Base-by-base conservation (phyloP, 2,329 filamentous ascomycete genomes). In the Trichoderma semiorbis region DNA sequence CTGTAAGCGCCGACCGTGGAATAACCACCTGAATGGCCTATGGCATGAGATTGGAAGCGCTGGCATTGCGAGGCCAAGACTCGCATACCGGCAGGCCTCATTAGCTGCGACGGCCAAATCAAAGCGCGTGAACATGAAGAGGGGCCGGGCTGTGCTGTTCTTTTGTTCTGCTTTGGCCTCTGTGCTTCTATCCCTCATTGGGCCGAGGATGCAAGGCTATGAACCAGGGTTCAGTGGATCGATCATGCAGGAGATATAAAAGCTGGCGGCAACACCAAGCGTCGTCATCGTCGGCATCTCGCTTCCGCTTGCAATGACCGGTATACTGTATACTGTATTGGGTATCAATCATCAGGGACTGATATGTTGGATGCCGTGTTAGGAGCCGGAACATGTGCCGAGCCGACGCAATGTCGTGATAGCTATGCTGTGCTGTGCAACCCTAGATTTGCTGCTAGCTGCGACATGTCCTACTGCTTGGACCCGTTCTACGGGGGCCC, bases 21-120 rank as follows among this genome's bases (percentile, higher is more conserved):
- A 64, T 34, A 43, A 53, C 39, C 53, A 18, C 24, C 21, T 14
- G 18, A 53, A 50, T 34, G 32, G 63, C 62, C 62, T 57, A 67
- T 61, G 61, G 64, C 47, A 39, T 63, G 62, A 53, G 16, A 64
- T 30, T 72, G 67, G 67, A 75, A 75, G 74, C 74, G 74, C 74
- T 72, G 72, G 62, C 53, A 36, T 43, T 14, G 34, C 55, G n/a
- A 69, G 68, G 72, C 73, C 74, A 74, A 74, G 74, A 71, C 70
- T 43, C 43, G 30, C 55, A 69, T 47, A 12, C 47, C n/a, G 47
- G 47, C 47, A 47, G 36, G 36, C 28, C 57, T 69, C 57, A 28
- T 53, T 39, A 32, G 65, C 66, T 69, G 66, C 55, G 28, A n/a
- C 66, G 50, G 36, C 55, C 36, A 69, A 47, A 60, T 69, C 26